Evolutionary conservation across 495 filamentous ascomycete genomes (phyloP).

Genomic region (Penicillium samsonianum): DNA sequence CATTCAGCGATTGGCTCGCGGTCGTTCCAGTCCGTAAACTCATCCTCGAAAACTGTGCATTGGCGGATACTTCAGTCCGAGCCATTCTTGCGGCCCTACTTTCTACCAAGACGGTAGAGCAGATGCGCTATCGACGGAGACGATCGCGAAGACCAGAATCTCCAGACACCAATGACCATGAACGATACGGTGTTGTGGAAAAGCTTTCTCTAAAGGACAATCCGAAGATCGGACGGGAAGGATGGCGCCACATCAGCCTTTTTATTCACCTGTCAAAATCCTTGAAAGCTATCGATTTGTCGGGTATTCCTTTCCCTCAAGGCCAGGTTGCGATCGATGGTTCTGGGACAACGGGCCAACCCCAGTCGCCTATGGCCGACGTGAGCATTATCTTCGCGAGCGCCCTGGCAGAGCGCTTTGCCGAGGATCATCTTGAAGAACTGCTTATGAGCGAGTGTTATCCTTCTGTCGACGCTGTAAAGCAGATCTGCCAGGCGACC

Average conservation of each 20-base stretch:
- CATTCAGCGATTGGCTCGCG: constrained; percentile 89
- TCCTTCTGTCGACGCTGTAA: constrained; percentile 67
- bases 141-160: constrained; percentile 30
- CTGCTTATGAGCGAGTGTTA: constrained; percentile 80
- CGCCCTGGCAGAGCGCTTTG: constrained; percentile 73
- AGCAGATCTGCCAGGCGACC: constrained; percentile 72
- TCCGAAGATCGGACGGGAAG: constrained; percentile 75
- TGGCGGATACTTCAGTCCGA: constrained; percentile 82
- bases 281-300: constrained; percentile 82
- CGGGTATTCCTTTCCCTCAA: constrained; percentile 78
- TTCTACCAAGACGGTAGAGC: constrained; percentile 69
- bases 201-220: constrained; percentile 90
- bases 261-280: constrained; percentile 89
- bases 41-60: constrained; percentile 78
- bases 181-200: constrained; percentile 73
- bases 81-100: constrained; percentile 85
- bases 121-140: constrained; percentile 49
- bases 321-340: constrained; percentile 25
- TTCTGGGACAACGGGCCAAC: constrained; percentile 1
- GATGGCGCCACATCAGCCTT: constrained; percentile 87
- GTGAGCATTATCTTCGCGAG: constrained; percentile 65
- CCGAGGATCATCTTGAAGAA: constrained; percentile 75
- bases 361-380: constrained; percentile 36
- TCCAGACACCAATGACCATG: constrained; percentile 28
- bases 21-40: constrained; percentile 87